These are phyloP conservation scores for Marasmius sp. DNA, from an alignment of 1,284 basidiomycete species.

Conservation along the genomic window DNA sequence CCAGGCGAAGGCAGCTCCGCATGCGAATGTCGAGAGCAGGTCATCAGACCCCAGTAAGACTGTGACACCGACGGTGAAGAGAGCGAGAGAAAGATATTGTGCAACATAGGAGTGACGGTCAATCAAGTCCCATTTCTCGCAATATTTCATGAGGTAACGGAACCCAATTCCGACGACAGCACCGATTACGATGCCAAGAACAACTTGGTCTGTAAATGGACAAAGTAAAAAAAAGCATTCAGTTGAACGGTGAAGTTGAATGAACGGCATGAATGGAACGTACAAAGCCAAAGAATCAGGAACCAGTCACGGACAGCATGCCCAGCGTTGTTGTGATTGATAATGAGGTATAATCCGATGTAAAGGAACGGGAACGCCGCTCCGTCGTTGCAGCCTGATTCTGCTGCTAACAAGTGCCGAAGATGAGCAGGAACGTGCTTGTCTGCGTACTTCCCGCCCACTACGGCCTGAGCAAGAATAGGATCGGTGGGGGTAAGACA, in stretches of 20 bases:
- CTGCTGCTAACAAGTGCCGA: slow-evolving; percentile 84
- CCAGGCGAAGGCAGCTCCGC: slow-evolving; percentile 97
- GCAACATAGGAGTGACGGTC: slow-evolving; percentile 91
- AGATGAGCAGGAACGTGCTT: slow-evolving; percentile 97
- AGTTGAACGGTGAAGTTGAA: not conserved
- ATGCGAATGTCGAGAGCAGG: slow-evolving; percentile 91
- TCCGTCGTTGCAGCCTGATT: slow-evolving; percentile 92
- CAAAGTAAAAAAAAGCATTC: not conserved
- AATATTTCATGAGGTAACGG: slow-evolving; percentile 95
- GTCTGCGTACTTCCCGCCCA: slow-evolving; percentile 97
- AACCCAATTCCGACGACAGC: slow-evolving; percentile 47
- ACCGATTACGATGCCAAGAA: slow-evolving; percentile 14
- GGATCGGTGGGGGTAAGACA: slow-evolving; percentile 98
- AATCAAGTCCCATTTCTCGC: slow-evolving; percentile 85
- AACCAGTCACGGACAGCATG: slow-evolving; percentile 82
- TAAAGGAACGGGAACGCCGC: slow-evolving; percentile 97
- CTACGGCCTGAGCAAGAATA: slow-evolving; percentile 85
- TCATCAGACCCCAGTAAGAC: slow-evolving; percentile 92
- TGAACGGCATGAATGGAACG: slow-evolving; percentile 30
- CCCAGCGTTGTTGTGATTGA: slow-evolving; percentile 63
- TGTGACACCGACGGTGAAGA: slow-evolving; percentile 82
- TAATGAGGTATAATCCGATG: slow-evolving; percentile 85
- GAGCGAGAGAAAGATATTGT: slow-evolving; percentile 76
- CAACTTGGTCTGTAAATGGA: slow-evolving; percentile 11
- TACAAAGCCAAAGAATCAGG: slow-evolving; percentile 79